A percentile compares a stretch with the other conserved stretches of the same genome.
Evolutionary conservation across 1,284 basidiomycete species (phyloP).

Genomic region (Ceratorhiza oryzae-sativae): DNA sequence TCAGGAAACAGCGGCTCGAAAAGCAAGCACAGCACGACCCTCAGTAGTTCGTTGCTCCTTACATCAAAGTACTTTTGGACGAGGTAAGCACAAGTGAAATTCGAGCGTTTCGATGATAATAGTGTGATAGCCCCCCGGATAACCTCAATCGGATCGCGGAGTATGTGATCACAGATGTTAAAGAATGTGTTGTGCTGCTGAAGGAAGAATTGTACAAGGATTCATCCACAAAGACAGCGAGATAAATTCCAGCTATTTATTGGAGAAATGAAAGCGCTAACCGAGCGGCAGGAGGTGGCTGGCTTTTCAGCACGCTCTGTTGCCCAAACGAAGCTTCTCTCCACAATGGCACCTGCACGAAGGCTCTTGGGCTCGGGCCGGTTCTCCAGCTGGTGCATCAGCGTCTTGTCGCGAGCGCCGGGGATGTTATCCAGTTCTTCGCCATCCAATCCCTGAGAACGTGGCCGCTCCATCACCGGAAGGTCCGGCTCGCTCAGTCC

Average conservation of each 20-base stretch:
- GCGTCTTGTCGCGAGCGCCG: too few relatives aligned
- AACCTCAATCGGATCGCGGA: neutral
- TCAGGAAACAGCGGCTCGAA: neutral
- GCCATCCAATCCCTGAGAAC: too few relatives aligned
- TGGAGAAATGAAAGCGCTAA: neutral
- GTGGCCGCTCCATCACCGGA: too few relatives aligned
- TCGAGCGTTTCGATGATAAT: neutral
- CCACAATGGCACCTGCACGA: too few relatives aligned
- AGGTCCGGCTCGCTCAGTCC: too few relatives aligned
- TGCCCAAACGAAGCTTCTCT: neutral
- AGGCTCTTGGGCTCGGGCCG: too few relatives aligned
- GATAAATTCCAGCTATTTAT: neutral
- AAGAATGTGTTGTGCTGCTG: neutral
- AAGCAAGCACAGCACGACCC: neutral
- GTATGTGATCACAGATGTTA: neutral
- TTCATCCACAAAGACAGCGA: neutral
- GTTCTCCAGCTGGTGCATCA: too few relatives aligned
- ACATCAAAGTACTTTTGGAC: conserved; percentile 2
- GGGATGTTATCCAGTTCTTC: too few relatives aligned
- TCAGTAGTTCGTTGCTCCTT: neutral
- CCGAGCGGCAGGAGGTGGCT: neutral
- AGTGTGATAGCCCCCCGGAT: neutral
- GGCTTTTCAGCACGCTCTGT: conserved; percentile 3
- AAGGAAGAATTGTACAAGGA: neutral
- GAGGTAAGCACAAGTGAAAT: neutral